Conservation (phyloP, 306 rosid genomes). For the Argentina anserina region DNA sequence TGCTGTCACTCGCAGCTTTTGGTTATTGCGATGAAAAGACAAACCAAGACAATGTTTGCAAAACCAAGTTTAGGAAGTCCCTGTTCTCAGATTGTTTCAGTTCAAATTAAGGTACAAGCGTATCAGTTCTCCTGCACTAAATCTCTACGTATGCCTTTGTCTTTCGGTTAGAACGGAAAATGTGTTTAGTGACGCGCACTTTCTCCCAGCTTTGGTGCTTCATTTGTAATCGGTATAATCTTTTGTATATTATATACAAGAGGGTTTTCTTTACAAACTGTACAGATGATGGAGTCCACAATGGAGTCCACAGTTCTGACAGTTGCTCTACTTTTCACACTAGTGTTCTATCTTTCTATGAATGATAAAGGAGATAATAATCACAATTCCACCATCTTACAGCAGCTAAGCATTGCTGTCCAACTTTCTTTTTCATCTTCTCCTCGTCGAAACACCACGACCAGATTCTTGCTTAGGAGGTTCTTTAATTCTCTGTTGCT, state of each 20-base stretch:
- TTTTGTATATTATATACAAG: constrained; percentile 28
- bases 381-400: neutral
- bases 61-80: neutral
- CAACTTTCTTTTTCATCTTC: neutral
- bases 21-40: neutral
- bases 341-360: constrained; percentile 1
- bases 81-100: no score
- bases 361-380: neutral
- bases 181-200: neutral
- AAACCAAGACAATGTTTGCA: neutral
- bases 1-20: neutral
- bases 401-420: constrained; percentile 13
- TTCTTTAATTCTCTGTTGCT: constrained; percentile 12
- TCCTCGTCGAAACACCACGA: constrained; percentile 11
- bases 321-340: constrained; percentile 8
- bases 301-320: constrained; percentile 5
- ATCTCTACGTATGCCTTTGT: no score
- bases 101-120: no score
- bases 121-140: neutral
- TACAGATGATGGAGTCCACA: constrained; percentile 6
- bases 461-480: constrained; percentile 3
- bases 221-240: constrained; percentile 15
- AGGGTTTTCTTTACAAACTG: constrained; percentile 12
- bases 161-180: no score
- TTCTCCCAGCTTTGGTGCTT: constrained; percentile 16